Base-by-base conservation (phyloP, 2,329 filamentous ascomycete genomes). In the Cercospora citrullina region DNA sequence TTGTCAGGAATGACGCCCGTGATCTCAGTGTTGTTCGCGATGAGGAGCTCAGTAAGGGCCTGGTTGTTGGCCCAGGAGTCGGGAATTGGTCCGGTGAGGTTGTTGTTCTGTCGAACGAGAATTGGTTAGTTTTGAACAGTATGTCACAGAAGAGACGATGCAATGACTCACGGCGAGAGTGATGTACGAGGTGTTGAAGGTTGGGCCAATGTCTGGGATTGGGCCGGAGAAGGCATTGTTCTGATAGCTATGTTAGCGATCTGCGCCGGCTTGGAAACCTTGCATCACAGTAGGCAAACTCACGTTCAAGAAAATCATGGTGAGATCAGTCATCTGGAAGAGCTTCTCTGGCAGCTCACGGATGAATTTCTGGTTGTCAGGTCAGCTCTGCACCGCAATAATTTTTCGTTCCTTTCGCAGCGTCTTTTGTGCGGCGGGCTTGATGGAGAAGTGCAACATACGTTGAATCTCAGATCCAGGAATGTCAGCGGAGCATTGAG, bases 381-480 rank as follows among this genome's bases (percentile, higher is more conserved):
- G 60, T 62, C 36, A 62, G 36, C 36, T 10, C 23, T n/a, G 12
- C 14, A 8, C 30, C 5, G 14, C n/a, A 3, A 21, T 1, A 48
- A 12, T 9, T 48, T 21, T 14, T 5, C 5, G 30, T 31, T 9
- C 14, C 33, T 14, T 14, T 36, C 42, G 45, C 4, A 16, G 4
- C 23, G 3, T 14, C 8, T 18, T 3, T 14, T 30, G 26, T 30
- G 23, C 28, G 10, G 14, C 26, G 6, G 30, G 14, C 3, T 30
- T 14, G n/a, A 9, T 5, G 53, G 14, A 23, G 3, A 23, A 31
- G 16, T 21, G 6, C 1, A 30, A 53, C 61, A 23, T 42, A 64
- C 14, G 55, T 71, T 71, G 67, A 63, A 71, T 23, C 69, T 64
- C 23, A 71, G 53, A 39, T 71, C 69, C 14, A 71, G 33, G 42